Conservation (phyloP, 2,329 filamentous ascomycete species). For the Aureobasidium sp. region DNA sequence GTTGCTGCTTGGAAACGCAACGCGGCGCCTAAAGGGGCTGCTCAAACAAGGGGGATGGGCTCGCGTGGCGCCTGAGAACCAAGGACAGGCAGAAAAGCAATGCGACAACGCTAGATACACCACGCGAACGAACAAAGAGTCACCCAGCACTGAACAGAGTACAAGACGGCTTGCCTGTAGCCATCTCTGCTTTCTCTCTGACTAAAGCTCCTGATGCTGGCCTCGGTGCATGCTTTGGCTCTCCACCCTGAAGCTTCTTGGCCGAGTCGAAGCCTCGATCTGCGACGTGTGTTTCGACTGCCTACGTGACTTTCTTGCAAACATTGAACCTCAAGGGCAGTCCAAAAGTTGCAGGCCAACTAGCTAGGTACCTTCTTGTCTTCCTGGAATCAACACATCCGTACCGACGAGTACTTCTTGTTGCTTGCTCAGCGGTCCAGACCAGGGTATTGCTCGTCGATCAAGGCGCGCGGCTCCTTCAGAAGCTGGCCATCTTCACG, state of each 20-base stretch:
- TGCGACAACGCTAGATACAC: neutral
- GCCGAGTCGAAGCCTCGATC: neutral
- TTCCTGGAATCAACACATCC: neutral
- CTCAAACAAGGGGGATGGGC: neutral
- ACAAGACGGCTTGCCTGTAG: neutral
- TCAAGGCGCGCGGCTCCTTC: neutral
- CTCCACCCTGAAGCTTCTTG: neutral
- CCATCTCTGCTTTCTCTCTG: neutral
- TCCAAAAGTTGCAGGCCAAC: neutral
- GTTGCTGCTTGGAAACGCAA: neutral
- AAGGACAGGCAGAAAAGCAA: neutral
- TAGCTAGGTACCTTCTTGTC: neutral
- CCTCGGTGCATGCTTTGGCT: neutral
- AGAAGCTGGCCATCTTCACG: neutral
- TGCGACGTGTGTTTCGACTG: neutral
- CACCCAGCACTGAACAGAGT: neutral
- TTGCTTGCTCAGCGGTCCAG: constrained; percentile 2
- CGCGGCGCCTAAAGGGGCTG: constrained; percentile 6
- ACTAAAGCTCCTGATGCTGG: neutral
- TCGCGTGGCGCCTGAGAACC: neutral
- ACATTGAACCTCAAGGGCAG: neutral
- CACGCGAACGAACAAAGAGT: neutral
- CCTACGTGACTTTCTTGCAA: neutral
- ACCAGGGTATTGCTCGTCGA: neutral
- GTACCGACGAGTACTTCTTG: neutral